These are phyloP conservation scores for Teratosphaeria nubilosa DNA, from an alignment of 2,329 filamentous ascomycete species.

Conservation along the genomic window DNA sequence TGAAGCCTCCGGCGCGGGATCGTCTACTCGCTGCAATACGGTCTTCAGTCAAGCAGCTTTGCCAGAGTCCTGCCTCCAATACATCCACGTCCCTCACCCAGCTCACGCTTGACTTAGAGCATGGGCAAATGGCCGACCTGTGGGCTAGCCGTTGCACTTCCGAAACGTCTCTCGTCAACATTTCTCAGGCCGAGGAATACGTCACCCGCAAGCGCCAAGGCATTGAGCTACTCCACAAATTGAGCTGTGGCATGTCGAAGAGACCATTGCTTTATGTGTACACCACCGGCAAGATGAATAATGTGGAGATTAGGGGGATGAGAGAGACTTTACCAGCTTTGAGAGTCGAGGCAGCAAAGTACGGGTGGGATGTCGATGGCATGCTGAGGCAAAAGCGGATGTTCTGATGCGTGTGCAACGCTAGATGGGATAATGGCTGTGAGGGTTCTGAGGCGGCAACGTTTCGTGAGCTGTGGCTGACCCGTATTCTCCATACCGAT, in stretches of 20 bases:
- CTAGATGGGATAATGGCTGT: no score
- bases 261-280: conserved; percentile 4
- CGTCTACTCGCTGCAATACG: conserved; percentile 10
- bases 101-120: conserved; percentile 8
- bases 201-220: conserved; percentile 8
- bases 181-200: conserved; percentile 7
- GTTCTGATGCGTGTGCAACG: no score
- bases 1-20: conserved; percentile 8
- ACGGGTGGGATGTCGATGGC: conserved; percentile 12
- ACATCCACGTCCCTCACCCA: background rate
- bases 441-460: no score
- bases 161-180: conserved; percentile 4
- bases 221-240: conserved; percentile 5
- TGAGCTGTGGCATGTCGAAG: conserved; percentile 2
- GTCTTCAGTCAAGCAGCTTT: conserved; percentile 5
- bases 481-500: no score
- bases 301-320: conserved; percentile 7
- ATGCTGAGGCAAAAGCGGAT: background rate
- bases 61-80: background rate
- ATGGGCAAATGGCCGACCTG: conserved; percentile 7
- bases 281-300: conserved; percentile 2
- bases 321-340: conserved; percentile 4
- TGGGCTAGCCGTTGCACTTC: conserved; percentile 9
- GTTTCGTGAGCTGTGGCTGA: no score
- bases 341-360: conserved; percentile 10